phyloP scores from a whole-genome alignment of 2,329 filamentous ascomycete species.

The Aspergillus pseudoglaucus region DNA sequence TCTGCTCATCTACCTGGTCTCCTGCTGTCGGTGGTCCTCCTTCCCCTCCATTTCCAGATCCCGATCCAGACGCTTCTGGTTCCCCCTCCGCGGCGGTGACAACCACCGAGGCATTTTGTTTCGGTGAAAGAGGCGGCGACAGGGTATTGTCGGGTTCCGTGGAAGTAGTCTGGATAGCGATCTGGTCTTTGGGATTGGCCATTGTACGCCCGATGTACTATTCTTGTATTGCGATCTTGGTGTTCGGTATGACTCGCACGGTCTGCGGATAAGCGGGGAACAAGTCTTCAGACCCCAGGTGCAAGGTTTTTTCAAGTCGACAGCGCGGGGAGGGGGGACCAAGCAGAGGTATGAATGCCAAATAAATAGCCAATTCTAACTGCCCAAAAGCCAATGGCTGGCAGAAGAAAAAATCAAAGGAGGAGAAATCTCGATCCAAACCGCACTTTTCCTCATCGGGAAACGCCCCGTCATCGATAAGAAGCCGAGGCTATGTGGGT shows the following conservation, averaged over 20 bases:
- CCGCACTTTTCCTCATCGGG: slow-evolving; percentile 6
- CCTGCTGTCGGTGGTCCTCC: slow-evolving; percentile 18
- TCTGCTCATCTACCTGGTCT: slow-evolving; percentile 35
- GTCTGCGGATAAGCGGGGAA: no score
- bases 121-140: slow-evolving; percentile 8
- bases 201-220: slow-evolving; percentile 10
- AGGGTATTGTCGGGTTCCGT: slow-evolving; percentile 3
- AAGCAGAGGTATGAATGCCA: slow-evolving; percentile 9
- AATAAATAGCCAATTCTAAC: slow-evolving; percentile 9
- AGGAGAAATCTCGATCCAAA: not conserved
- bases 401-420: slow-evolving; percentile 1
- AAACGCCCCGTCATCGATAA: not conserved
- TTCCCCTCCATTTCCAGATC: not conserved
- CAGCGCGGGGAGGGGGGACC: no score
- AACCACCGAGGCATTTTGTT: slow-evolving; percentile 12
- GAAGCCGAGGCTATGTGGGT: slow-evolving; percentile 1
- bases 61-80: slow-evolving; percentile 6
- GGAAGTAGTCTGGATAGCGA: slow-evolving; percentile 17
- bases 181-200: slow-evolving; percentile 21
- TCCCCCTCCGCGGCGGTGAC: slow-evolving; percentile 10
- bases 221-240: no score
- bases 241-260: no score
- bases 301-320: no score
- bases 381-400: slow-evolving; percentile 8
- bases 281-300: no score